phyloP scores from a whole-genome alignment of 805 yeast species.

The Deakozyma indianensis region DNA sequence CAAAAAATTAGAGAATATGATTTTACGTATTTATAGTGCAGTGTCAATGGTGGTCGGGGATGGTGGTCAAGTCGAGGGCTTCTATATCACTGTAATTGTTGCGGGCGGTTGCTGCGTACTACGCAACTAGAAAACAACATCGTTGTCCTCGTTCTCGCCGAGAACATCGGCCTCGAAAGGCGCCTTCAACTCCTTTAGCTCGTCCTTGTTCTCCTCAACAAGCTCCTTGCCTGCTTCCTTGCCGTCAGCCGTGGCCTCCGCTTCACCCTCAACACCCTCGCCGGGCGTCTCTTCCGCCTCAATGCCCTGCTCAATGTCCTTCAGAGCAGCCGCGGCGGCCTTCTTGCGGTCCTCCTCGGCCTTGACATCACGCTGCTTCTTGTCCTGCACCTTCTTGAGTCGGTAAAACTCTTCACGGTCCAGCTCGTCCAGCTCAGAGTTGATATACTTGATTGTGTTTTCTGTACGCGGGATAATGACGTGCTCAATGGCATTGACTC shows the following conservation, averaged over 20 bases:
- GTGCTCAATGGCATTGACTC: slow-evolving; percentile 97
- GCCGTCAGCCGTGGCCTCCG: slow-evolving; percentile 10
- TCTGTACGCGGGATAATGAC: slow-evolving; percentile 97
- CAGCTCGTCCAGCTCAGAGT: slow-evolving; percentile 90
- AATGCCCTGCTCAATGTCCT: slow-evolving; percentile 10
- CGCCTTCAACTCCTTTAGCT: background rate
- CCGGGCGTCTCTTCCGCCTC: slow-evolving; percentile 13
- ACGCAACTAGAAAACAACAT: slow-evolving; percentile 30
- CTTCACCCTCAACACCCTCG: slow-evolving; percentile 3
- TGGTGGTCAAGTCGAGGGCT: too few species aligned
- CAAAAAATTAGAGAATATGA: too few species aligned
- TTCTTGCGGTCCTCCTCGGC: slow-evolving; percentile 30
- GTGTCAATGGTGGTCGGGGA: too few species aligned
- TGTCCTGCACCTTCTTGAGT: slow-evolving; percentile 89
- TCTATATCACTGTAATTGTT: too few species aligned
- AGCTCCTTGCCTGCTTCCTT: slow-evolving; percentile 8
- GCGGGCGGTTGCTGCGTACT: too few species aligned
- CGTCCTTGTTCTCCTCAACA: slow-evolving; percentile 8
- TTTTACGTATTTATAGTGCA: too few species aligned
- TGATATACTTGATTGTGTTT: slow-evolving; percentile 82
- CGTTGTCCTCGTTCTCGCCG: slow-evolving; percentile 29
- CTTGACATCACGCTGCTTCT: slow-evolving; percentile 72
- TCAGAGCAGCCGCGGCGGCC: slow-evolving; percentile 4
- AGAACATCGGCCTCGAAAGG: slow-evolving; percentile 14
- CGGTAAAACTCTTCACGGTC: slow-evolving; percentile 98